A percentile compares a stretch with the other conserved stretches of the same genome.
Conservation (phyloP, 768 basidiomycete genomes). For the Kwoniella bestiolae region DNA sequence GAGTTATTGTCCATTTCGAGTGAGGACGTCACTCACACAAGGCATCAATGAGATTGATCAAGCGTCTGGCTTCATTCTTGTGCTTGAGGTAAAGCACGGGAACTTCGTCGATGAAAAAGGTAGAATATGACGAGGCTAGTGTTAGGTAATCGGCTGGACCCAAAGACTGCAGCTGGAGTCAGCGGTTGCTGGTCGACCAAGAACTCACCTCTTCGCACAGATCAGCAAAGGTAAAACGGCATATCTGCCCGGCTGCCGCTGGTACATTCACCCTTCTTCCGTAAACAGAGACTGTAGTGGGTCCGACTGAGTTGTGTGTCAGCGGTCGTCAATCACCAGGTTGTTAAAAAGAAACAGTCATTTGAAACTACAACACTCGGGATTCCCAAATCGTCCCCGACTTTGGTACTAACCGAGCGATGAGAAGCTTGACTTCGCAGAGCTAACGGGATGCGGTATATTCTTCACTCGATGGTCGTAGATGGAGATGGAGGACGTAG, state of each 20-base stretch:
- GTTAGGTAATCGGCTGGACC: conserved; percentile 68
- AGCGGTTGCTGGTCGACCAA: background rate
- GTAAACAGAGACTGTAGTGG: conserved; percentile 61
- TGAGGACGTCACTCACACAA: conserved; percentile 60
- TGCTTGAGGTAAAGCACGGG: conserved; percentile 62
- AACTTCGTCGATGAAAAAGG: conserved; percentile 63
- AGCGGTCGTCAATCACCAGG: background rate
- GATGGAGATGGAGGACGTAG: background rate
- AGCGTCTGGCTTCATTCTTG: conserved; percentile 67
- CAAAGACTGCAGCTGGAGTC: conserved; percentile 56
- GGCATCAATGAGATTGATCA: conserved; percentile 69
- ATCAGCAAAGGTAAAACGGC: conserved; percentile 63
- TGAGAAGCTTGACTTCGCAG: background rate
- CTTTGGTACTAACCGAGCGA: background rate
- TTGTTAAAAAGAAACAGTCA: background rate
- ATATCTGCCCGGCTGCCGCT: conserved; percentile 59
- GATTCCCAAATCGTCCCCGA: background rate
- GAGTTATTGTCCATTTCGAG: background rate
- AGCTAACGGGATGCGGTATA: background rate
- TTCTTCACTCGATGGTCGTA: background rate
- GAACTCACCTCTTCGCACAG: conserved; percentile 77
- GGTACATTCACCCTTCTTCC: conserved; percentile 62
- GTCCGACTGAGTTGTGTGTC: conserved; percentile 13
- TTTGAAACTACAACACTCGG: background rate
- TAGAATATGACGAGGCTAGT: conserved; percentile 62